phyloP scores from a whole-genome alignment of 768 basidiomycete species.

The Plicaturopsis crispa region DNA sequence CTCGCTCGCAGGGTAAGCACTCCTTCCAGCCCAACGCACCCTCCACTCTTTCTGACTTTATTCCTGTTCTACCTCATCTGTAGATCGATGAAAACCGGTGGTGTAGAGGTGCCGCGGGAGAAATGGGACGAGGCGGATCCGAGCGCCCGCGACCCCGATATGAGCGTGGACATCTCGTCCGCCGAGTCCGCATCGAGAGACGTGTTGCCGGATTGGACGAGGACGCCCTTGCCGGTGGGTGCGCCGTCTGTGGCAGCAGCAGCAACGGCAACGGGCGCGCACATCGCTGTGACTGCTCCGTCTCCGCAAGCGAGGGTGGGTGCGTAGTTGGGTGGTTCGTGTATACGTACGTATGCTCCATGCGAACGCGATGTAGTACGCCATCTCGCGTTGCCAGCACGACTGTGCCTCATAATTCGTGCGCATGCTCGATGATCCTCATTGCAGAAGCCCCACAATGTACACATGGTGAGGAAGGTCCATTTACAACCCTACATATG shows the following conservation, averaged over 20 bases:
- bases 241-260: constrained; percentile 47
- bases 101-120: constrained; percentile 74
- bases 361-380: too few relatives aligned
- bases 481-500: too few relatives aligned
- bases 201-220: constrained; percentile 80
- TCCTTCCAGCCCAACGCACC: not conserved
- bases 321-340: constrained; percentile 27
- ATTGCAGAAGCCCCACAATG: too few relatives aligned
- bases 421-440: too few relatives aligned
- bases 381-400: too few relatives aligned
- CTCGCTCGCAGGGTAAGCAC: constrained; percentile 76
- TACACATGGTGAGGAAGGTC: too few relatives aligned
- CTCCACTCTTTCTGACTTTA: not conserved
- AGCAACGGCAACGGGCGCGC: too few relatives aligned
- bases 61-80: constrained; percentile 3
- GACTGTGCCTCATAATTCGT: too few relatives aligned
- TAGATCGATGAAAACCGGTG: constrained; percentile 83
- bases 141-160: constrained; percentile 30
- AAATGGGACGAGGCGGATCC: constrained; percentile 73
- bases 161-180: constrained; percentile 11
- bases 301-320: constrained; percentile 22
- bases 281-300: constrained; percentile 1
- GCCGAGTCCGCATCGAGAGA: constrained; percentile 26
- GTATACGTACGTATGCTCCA: too few relatives aligned
- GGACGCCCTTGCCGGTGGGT: constrained; percentile 49